Evolutionary conservation across 768 basidiomycete genomes (phyloP).

Genomic region (Fistulinella prunicolor): DNA sequence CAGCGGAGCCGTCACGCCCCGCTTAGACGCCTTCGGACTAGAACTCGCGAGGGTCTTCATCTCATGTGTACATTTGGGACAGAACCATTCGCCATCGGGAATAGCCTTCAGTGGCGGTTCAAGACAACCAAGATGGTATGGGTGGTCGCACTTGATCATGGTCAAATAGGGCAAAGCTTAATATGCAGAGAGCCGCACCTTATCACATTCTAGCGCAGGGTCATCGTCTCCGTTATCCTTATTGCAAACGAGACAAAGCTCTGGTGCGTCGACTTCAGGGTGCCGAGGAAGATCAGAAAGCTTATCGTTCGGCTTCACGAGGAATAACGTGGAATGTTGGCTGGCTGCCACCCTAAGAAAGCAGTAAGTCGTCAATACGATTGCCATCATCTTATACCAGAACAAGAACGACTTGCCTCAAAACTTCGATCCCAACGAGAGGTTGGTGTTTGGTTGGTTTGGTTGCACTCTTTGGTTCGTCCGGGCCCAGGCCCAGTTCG

Average conservation of each 20-base stretch:
- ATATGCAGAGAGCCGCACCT: constrained; percentile 44
- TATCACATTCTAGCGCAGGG: constrained; percentile 84
- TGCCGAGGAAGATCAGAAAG: constrained; percentile 78
- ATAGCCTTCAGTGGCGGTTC: constrained; percentile 70
- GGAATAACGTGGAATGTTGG: constrained; percentile 82
- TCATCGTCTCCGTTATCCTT: constrained; percentile 71
- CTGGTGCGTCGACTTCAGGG: constrained; percentile 71
- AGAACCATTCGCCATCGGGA: constrained; percentile 94
- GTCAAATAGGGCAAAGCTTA: constrained; percentile 3
- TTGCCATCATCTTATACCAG: not conserved
- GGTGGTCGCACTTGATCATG: constrained; percentile 71
- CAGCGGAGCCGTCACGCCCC: constrained; percentile 12
- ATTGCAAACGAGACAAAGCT: constrained; percentile 68
- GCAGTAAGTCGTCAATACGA: too few species aligned
- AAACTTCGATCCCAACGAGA: constrained; percentile 74
- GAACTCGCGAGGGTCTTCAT: constrained; percentile 45
- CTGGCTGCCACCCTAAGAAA: constrained; percentile 80
- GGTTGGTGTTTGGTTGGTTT: constrained; percentile 72
- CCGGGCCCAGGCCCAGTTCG: constrained; percentile 78
- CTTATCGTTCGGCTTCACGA: constrained; percentile 72
- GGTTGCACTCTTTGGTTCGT: constrained; percentile 83
- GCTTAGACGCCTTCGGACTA: constrained; percentile 13
- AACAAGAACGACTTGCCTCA: constrained; percentile 47
- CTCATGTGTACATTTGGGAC: constrained; percentile 63
- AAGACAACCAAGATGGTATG: constrained; percentile 83